Conservation (phyloP, 305 asterid genomes). For the Vinca major region DNA sequence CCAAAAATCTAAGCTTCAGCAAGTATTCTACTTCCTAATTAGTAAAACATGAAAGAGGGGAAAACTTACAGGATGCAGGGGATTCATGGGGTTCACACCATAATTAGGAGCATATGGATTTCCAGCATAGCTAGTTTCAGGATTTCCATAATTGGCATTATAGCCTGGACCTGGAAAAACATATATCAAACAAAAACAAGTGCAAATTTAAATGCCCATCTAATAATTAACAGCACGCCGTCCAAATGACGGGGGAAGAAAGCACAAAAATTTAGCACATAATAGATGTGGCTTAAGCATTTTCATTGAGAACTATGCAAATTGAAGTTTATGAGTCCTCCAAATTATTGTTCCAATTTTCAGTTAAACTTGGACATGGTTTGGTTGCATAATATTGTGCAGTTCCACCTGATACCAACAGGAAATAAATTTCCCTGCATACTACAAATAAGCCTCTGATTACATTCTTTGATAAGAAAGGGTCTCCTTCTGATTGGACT, state of each 20-base stretch:
- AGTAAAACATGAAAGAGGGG: background rate
- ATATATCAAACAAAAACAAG: slow-evolving; percentile 8
- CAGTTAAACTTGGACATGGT: background rate
- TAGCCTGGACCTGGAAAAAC: slow-evolving; percentile 45
- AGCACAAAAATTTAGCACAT: background rate
- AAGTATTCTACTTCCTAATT: background rate
- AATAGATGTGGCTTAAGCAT: background rate
- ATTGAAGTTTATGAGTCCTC: background rate
- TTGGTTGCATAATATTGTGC: background rate
- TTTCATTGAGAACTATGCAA: background rate
- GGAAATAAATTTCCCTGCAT: background rate
- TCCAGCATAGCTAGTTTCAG: slow-evolving; percentile 49
- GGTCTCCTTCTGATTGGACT: background rate
- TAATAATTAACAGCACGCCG: background rate
- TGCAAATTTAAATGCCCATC: slow-evolving; percentile 4
- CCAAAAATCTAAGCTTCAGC: background rate
- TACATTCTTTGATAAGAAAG: background rate
- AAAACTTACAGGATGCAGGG: slow-evolving; percentile 51
- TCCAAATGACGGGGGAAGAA: background rate
- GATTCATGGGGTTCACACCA: slow-evolving; percentile 53
- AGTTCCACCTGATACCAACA: background rate
- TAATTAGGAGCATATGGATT: slow-evolving; percentile 56
- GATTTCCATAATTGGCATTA: slow-evolving; percentile 48
- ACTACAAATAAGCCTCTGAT: background rate
- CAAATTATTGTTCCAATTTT: background rate